Evolutionary conservation across 495 filamentous ascomycete species (phyloP).

Genomic region (Evernia prunastri): DNA sequence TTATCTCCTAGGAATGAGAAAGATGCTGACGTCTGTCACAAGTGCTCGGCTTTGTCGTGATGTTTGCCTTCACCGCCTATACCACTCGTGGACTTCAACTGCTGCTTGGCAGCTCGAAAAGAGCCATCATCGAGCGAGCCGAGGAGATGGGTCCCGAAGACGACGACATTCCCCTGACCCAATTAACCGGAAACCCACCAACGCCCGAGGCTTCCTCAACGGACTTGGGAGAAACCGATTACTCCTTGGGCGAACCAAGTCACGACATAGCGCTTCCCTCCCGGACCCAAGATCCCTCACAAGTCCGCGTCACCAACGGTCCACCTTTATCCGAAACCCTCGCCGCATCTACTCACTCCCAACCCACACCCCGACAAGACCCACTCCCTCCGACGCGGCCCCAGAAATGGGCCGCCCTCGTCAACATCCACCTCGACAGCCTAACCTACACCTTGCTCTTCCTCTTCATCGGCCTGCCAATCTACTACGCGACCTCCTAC

Average conservation of each 20-base stretch:
- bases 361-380: conserved; percentile 27
- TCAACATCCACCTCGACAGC: conserved; percentile 38
- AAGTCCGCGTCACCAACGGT: conserved; percentile 35
- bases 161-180: conserved; percentile 33
- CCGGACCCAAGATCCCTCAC: conserved; percentile 34
- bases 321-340: conserved; percentile 29
- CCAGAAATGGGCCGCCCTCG: conserved; percentile 39
- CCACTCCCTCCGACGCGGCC: conserved; percentile 39
- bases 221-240: not conserved
- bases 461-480: conserved; percentile 42
- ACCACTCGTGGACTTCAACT: conserved; percentile 45
- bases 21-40: not conserved
- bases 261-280: conserved; percentile 24
- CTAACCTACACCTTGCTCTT: conserved; percentile 38
- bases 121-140: conserved; percentile 41
- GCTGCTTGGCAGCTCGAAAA: conserved; percentile 42
- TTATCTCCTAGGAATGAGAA: not conserved
- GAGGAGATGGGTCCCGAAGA: conserved; percentile 42
- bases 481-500: conserved; percentile 45
- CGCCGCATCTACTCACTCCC: conserved; percentile 5
- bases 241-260: not conserved
- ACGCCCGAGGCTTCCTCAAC: conserved; percentile 11
- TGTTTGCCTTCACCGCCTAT: conserved; percentile 43
- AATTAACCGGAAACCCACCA: conserved; percentile 10
- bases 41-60: conserved; percentile 48